A percentile compares a stretch with the other conserved stretches of the same genome.
phyloP scores from a whole-genome alignment of 1,284 basidiomycete genomes.

The Ceratobasidium sp. region DNA sequence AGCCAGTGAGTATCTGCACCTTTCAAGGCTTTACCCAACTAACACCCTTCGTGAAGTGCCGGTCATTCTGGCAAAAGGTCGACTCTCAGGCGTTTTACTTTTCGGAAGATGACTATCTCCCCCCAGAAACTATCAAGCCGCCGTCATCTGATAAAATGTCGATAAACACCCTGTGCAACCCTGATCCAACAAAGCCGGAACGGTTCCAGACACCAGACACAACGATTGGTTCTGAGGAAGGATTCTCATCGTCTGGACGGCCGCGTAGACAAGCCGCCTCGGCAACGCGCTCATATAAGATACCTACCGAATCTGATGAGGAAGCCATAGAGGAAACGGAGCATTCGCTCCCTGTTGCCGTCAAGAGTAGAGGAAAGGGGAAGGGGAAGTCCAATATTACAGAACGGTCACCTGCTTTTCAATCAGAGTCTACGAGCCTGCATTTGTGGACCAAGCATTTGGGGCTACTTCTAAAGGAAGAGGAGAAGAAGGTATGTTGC shows the following conservation, averaged over 20 bases:
- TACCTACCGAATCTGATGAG: slow-evolving; percentile 31
- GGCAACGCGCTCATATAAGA: slow-evolving; percentile 26
- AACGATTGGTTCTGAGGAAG: slow-evolving; percentile 40
- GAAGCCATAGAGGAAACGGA: slow-evolving; percentile 17
- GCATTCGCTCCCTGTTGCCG: neutral
- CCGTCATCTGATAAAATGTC: slow-evolving; percentile 35
- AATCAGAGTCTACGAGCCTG: slow-evolving; percentile 25
- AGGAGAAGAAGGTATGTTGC: slow-evolving; percentile 37
- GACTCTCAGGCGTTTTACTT: slow-evolving; percentile 34
- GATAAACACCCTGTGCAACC: slow-evolving; percentile 31
- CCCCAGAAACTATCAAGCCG: slow-evolving; percentile 20
- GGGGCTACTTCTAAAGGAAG: slow-evolving; percentile 37
- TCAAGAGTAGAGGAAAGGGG: neutral
- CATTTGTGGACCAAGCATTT: slow-evolving; percentile 37
- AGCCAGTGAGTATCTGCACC: slow-evolving; percentile 17
- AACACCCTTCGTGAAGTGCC: slow-evolving; percentile 1
- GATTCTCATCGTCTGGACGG: slow-evolving; percentile 8
- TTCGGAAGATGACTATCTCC: slow-evolving; percentile 36
- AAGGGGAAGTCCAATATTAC: slow-evolving; percentile 22
- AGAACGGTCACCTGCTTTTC: slow-evolving; percentile 7
- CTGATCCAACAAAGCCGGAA: slow-evolving; percentile 54
- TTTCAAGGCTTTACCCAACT: neutral
- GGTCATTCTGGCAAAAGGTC: slow-evolving; percentile 34
- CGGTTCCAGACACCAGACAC: slow-evolving; percentile 42
- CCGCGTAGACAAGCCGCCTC: slow-evolving; percentile 32